phyloP scores from a whole-genome alignment of 441 rosid genomes.

The Aleurites moluccanus region DNA sequence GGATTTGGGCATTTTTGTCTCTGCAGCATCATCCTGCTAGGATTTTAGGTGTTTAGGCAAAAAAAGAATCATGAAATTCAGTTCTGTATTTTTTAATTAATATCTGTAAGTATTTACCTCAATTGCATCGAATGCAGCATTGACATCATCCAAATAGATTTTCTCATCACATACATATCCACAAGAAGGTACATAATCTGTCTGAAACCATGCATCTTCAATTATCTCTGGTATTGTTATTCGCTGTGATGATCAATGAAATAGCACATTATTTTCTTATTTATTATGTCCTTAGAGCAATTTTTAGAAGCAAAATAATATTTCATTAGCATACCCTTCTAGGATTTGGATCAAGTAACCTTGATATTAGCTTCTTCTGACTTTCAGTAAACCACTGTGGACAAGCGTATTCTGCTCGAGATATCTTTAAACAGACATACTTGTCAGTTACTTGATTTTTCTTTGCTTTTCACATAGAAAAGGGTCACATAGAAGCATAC shows the following conservation, averaged over 20 bases:
- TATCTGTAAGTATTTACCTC: slow-evolving; percentile 45
- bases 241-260: slow-evolving; percentile 46
- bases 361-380: slow-evolving; percentile 68
- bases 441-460: slow-evolving; percentile 13
- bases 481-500: slow-evolving; percentile 31
- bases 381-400: slow-evolving; percentile 61
- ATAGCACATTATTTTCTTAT: slow-evolving; percentile 10
- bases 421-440: slow-evolving; percentile 44
- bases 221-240: slow-evolving; percentile 62
- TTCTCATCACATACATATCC: slow-evolving; percentile 40
- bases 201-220: slow-evolving; percentile 75
- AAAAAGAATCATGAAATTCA: not conserved
- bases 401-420: slow-evolving; percentile 60
- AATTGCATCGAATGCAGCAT: slow-evolving; percentile 52
- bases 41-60: slow-evolving; percentile 22
- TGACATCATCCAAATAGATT: slow-evolving; percentile 53
- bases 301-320: not conserved
- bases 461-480: not conserved
- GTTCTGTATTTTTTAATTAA: not conserved
- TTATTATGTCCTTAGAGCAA: slow-evolving; percentile 10
- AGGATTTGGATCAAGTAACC: slow-evolving; percentile 75
- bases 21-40: slow-evolving; percentile 53
- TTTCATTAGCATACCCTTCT: slow-evolving; percentile 42
- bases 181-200: slow-evolving; percentile 52
- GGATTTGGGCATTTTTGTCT: slow-evolving; percentile 42